Percentiles rank a stretch among this genome's conserved stretches.
phyloP scores from a whole-genome alignment of 2,329 filamentous ascomycete genomes.

The Fusarium coicis region DNA sequence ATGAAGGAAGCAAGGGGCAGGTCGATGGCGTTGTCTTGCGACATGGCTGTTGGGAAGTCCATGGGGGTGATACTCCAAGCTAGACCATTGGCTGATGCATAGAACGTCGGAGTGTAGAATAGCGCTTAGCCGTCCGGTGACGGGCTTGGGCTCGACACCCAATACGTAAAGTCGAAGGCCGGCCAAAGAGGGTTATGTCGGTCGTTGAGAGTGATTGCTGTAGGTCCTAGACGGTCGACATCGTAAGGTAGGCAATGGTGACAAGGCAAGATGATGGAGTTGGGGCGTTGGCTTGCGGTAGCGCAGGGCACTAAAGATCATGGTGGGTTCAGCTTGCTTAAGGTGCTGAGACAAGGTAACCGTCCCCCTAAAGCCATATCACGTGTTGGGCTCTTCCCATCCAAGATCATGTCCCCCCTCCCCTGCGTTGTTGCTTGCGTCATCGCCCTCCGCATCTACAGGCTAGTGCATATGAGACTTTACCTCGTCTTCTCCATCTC shows the following conservation, averaged over 20 bases:
- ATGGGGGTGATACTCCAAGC: rapidly evolving
- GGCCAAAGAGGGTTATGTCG: neutral
- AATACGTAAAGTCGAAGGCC: neutral
- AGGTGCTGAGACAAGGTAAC: neutral
- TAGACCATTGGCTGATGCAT: neutral
- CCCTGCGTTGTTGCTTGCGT: neutral
- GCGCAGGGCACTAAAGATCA: too few species aligned
- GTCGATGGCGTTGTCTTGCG: neutral
- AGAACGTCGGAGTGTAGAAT: neutral
- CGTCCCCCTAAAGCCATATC: neutral
- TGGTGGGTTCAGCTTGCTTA: neutral
- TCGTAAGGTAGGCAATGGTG: neutral
- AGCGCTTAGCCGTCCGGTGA: neutral
- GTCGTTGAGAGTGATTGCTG: neutral
- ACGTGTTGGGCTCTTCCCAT: neutral
- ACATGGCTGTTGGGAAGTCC: neutral
- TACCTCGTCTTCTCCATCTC: neutral
- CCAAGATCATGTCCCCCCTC: neutral
- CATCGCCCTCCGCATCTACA: neutral
- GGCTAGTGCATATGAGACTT: rapidly evolving
- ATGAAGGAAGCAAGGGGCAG: rapidly evolving
- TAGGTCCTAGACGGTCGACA: neutral
- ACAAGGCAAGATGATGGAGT: neutral
- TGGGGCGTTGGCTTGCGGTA: neutral
- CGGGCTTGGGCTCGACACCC: neutral